Conservation (phyloP, 2,329 filamentous ascomycete genomes). For the Sporothrix schenckii region DNA sequence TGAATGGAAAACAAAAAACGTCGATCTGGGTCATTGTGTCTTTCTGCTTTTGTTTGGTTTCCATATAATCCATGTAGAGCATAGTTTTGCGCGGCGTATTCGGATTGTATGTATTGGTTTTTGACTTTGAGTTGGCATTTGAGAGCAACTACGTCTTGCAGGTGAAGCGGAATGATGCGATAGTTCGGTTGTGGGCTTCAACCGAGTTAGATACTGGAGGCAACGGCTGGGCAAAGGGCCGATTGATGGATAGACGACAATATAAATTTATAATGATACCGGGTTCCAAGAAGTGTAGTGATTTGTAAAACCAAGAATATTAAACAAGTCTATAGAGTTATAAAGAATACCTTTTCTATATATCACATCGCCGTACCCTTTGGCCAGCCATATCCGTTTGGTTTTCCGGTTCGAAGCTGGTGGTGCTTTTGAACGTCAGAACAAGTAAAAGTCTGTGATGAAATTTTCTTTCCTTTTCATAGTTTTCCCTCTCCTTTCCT, state of each 20-base stretch:
- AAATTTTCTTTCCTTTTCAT: not conserved
- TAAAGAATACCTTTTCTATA: constrained; percentile 19
- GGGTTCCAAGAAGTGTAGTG: not conserved
- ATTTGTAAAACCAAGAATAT: not conserved
- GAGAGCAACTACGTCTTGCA: no score
- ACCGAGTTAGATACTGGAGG: not conserved
- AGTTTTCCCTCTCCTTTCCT: not conserved
- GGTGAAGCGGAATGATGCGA: no score
- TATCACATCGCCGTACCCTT: not conserved
- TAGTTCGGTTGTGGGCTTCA: no score
- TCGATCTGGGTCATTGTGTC: no score
- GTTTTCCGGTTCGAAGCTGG: constrained; percentile 7
- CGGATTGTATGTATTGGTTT: not conserved
- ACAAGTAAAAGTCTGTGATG: not conserved
- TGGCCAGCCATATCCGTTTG: not conserved
- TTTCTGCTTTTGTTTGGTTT: not conserved
- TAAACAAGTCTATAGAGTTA: constrained; percentile 14
- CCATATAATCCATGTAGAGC: not conserved
- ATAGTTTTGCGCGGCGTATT: not conserved
- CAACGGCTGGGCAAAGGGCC: not conserved
- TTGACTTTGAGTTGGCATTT: no score
- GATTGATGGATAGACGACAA: not conserved
- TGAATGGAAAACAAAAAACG: not conserved
- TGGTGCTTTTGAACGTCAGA: constrained; percentile 7
- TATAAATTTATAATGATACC: not conserved